A percentile compares a stretch with the other conserved stretches of the same genome.
Evolutionary conservation across 1,284 basidiomycete species (phyloP).

Genomic region (Irpex sp.): DNA sequence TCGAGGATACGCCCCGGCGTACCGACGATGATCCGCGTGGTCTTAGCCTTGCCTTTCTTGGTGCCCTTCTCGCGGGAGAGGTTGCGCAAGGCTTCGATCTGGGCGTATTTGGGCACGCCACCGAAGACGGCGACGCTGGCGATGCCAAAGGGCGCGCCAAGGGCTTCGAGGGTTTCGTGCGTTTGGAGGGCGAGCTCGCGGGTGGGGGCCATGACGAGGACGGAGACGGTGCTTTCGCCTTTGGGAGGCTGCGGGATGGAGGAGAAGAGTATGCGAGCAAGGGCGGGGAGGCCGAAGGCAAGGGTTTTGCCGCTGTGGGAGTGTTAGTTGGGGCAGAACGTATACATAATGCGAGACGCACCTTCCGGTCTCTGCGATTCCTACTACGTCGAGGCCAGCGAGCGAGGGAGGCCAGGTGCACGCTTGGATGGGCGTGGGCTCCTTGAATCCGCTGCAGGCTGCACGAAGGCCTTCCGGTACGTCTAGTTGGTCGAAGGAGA

Average conservation of each 20-base stretch:
- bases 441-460: conserved; percentile 73
- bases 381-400: conserved; percentile 84
- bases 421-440: conserved; percentile 95
- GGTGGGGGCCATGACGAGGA: conserved; percentile 90
- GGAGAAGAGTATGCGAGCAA: conserved; percentile 60
- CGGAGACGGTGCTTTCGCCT: conserved; percentile 47
- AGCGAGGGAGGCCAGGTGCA: conserved; percentile 94
- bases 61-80: conserved; percentile 41
- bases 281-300: conserved; percentile 91
- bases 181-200: conserved; percentile 95
- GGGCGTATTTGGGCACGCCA: conserved; percentile 86
- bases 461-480: conserved; percentile 61
- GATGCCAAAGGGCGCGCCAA: conserved; percentile 79
- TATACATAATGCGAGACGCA: conserved; percentile 23
- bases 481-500: conserved; percentile 74
- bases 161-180: conserved; percentile 76
- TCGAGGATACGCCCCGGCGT: conserved; percentile 95
- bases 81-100: conserved; percentile 61
- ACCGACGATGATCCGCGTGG: conserved; percentile 82
- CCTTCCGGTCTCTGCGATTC: conserved; percentile 97
- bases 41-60: conserved; percentile 25
- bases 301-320: conserved; percentile 85
- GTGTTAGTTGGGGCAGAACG: conserved; percentile 4
- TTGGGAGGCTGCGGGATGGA: conserved; percentile 29
- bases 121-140: conserved; percentile 89